A percentile compares a stretch with the other conserved stretches of the same genome.
These are phyloP conservation scores for Amaranthus cruentus DNA, from an alignment of 148 eudicot species.

Conservation along the genomic window DNA sequence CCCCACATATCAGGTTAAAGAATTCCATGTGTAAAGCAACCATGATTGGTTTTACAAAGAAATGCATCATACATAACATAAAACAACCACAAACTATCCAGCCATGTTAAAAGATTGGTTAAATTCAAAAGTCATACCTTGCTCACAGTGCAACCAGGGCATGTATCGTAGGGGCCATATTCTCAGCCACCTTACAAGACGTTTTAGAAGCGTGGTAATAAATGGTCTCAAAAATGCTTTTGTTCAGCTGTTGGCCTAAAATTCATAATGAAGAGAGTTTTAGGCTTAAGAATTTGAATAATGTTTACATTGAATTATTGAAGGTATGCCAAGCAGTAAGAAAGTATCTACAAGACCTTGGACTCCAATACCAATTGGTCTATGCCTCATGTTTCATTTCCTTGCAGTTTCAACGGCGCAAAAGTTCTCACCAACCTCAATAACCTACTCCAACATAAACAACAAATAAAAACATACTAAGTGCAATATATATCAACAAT, in stretches of 20 bases:
- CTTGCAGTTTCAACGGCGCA: slow-evolving; percentile 93
- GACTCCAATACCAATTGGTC: slow-evolving; percentile 94
- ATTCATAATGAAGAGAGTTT: neutral
- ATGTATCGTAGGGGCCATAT: slow-evolving; percentile 87
- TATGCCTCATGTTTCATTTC: slow-evolving; percentile 75
- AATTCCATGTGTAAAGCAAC: slow-evolving; percentile 52
- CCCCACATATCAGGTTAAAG: slow-evolving; percentile 99
- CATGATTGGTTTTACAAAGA: too few species aligned
- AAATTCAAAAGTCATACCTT: slow-evolving; percentile 40
- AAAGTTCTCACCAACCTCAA: slow-evolving; percentile 66
- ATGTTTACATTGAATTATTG: slow-evolving; percentile 24
- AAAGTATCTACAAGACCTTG: slow-evolving; percentile 96
- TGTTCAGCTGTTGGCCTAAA: slow-evolving; percentile 88
- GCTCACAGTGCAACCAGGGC: slow-evolving; percentile 78
- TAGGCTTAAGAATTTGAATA: neutral
- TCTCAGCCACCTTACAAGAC: slow-evolving; percentile 78
- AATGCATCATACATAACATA: too few species aligned
- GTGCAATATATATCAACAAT: too few species aligned
- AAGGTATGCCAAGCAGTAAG: slow-evolving; percentile 94
- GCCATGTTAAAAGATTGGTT: neutral
- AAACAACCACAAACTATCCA: neutral
- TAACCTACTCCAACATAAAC: slow-evolving; percentile 38
- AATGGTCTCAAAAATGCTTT: slow-evolving; percentile 91
- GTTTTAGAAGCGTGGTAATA: slow-evolving; percentile 82
- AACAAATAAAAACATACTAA: too few species aligned